Conservation (phyloP, 2,329 filamentous ascomycete genomes). For the Fusarium dimerum region DNA sequence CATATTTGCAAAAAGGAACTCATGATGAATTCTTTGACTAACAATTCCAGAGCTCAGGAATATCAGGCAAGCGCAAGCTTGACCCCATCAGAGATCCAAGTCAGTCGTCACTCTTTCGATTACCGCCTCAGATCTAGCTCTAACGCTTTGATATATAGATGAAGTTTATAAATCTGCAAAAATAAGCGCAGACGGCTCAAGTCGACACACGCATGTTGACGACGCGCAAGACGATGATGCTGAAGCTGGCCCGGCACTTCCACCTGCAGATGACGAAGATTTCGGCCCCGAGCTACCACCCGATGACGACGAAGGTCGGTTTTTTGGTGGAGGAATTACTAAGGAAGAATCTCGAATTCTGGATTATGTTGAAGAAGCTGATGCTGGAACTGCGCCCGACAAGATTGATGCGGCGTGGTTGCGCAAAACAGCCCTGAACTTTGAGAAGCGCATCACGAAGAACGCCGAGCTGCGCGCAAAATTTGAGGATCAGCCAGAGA, state of each 20-base stretch:
- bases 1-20: not conserved
- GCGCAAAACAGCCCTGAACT: constrained; percentile 74
- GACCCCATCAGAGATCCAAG: constrained; percentile 64
- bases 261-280: constrained; percentile 54
- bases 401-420: constrained; percentile 86
- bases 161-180: constrained; percentile 66
- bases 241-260: constrained; percentile 46
- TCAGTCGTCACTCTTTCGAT: constrained; percentile 38
- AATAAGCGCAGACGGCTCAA: constrained; percentile 45
- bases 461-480: constrained; percentile 89
- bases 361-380: constrained; percentile 74
- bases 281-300: constrained; percentile 47
- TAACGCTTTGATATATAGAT: constrained; percentile 40
- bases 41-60: constrained; percentile 36
- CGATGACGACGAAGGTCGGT: constrained; percentile 79
- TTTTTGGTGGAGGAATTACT: constrained; percentile 91
- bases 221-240: constrained; percentile 51
- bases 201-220: constrained; percentile 48
- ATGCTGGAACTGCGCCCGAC: constrained; percentile 53
- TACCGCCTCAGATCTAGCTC: not conserved
- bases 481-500: constrained; percentile 76
- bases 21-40: constrained; percentile 4
- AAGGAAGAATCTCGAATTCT: constrained; percentile 79
- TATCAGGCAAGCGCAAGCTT: constrained; percentile 62
- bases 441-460: constrained; percentile 88